These are phyloP conservation scores for Penicillium alfredii DNA, from an alignment of 495 filamentous ascomycete species.

Conservation along the genomic window DNA sequence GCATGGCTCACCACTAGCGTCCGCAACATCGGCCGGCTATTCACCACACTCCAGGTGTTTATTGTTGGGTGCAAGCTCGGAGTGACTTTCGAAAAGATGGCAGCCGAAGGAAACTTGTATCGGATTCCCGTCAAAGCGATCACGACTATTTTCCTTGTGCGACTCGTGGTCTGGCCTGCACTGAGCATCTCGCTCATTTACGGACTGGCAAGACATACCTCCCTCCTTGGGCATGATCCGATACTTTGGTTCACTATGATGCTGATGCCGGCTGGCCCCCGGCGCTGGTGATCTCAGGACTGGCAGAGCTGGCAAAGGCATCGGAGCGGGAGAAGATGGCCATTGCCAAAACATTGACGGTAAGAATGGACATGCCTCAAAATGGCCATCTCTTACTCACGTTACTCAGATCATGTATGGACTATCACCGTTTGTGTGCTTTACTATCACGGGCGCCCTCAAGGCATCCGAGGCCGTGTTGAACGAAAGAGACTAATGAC, in stretches of 20 bases:
- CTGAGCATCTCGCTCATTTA: constrained; percentile 57
- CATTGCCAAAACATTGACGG: constrained; percentile 65
- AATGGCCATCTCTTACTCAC: too few relatives aligned
- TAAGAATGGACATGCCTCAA: too few relatives aligned
- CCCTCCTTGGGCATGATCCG: constrained; percentile 54
- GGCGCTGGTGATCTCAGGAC: constrained; percentile 60
- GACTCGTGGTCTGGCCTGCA: constrained; percentile 63
- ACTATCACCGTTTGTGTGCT: constrained; percentile 47
- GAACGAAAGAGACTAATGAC: constrained; percentile 10
- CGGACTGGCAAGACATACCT: constrained; percentile 52
- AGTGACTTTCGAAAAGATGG: constrained; percentile 46
- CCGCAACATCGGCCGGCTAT: constrained; percentile 61
- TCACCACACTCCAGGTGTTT: constrained; percentile 65
- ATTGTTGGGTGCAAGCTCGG: constrained; percentile 66
- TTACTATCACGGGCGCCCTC: constrained; percentile 46
- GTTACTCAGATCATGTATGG: constrained; percentile 40
- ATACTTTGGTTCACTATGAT: constrained; percentile 74
- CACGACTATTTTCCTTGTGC: constrained; percentile 49
- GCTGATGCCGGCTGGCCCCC: constrained; percentile 72
- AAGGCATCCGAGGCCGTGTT: constrained; percentile 40
- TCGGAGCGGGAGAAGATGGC: constrained; percentile 57
- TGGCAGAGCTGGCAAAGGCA: constrained; percentile 59
- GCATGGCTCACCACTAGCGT: constrained; percentile 67
- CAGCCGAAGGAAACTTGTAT: constrained; percentile 40
- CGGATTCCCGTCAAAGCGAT: constrained; percentile 47